Conservation (phyloP, 2,329 filamentous ascomycete genomes). For the Parasarocladium wereldwijsianum region DNA sequence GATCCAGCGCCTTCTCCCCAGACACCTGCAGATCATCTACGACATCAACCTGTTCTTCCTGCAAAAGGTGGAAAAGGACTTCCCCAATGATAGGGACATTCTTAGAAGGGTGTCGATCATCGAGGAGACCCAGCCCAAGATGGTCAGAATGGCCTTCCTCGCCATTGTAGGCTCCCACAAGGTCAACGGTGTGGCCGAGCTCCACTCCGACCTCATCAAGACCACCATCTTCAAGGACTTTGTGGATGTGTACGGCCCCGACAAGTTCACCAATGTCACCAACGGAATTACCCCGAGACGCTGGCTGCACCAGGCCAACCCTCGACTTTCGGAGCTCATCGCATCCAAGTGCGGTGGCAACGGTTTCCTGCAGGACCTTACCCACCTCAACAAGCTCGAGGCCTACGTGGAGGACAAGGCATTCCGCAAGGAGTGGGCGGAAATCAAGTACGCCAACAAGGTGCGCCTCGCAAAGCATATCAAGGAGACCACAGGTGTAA, state of each 20-base stretch:
- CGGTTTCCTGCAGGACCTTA: constrained; percentile 82
- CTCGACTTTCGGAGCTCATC: constrained; percentile 79
- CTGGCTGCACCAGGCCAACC: constrained; percentile 97
- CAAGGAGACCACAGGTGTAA: constrained; percentile 63
- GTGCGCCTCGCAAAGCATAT: constrained; percentile 84
- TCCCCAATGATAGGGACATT: constrained; percentile 80
- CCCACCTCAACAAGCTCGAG: constrained; percentile 73
- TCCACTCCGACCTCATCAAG: constrained; percentile 96
- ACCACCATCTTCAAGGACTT: constrained; percentile 99
- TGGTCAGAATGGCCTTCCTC: constrained; percentile 93
- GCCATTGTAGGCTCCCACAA: constrained; percentile 97
- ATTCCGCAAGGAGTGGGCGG: constrained; percentile 88
- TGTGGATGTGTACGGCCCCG: constrained; percentile 81
- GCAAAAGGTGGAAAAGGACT: constrained; percentile 76
- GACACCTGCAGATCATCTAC: constrained; percentile 94
- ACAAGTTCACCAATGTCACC: constrained; percentile 98
- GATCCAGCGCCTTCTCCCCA: constrained; percentile 80
- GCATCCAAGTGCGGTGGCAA: constrained; percentile 74
- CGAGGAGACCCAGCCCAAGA: constrained; percentile 91
- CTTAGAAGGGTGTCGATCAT: constrained; percentile 87
- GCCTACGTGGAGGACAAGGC: constrained; percentile 68
- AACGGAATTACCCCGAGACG: constrained; percentile 93
- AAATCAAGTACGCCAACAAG: constrained; percentile 96
- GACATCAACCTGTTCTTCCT: constrained; percentile 95
- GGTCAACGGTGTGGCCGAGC: constrained; percentile 93